Base-by-base conservation (phyloP, 2,329 filamentous ascomycete species). In the Passalora sequoiae region DNA sequence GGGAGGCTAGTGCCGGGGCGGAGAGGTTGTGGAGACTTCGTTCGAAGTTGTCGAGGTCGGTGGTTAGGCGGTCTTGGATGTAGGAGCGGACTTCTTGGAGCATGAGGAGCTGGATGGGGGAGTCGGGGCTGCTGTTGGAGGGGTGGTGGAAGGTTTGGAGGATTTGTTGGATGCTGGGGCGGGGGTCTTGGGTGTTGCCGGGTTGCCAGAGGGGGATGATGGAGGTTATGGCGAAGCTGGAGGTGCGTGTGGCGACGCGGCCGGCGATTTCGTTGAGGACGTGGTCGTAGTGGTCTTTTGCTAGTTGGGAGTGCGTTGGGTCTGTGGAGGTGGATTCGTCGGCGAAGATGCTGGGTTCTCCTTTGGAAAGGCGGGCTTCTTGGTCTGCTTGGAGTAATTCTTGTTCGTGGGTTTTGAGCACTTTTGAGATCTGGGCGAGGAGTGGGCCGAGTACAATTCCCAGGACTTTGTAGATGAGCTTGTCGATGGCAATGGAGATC, bases 201-300 rank as follows among this genome's bases (percentile, higher is more conserved):
- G 15, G 30, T 32, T 32, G 15, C 30, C 15, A 32, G 2, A 32
- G 30, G 15, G 17, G 15, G 4, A 32, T 19, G 15, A 32, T 32
- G 15, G 30, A 32, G 9, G 30, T 32, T 15, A 32, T 19, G 30
- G 30, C 13, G 15, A 32, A 32, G 30, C 30, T 32, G n/a, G 30
- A 32, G 13, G 13, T 19, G 6, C 30, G 30, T 6, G 20, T 19
- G 3, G 30, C 30, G 6, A 32, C 30, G 6, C 30, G 30, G 12
- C 89, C 89, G 31, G 88, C 89, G 33, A 88, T 76, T 61, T 94
- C 88, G 62, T 95, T 95, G 47, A 95, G 75, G 28, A 83, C 73
- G 60, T 92, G 92, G 52, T 83, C 85, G 65, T 95, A 91, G 60
- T 91, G 86, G 52, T 91, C 86, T 68, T 91, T 89, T 55, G 84